Conservation (phyloP, 2,329 filamentous ascomycete genomes). For the Myotisia sp. region DNA sequence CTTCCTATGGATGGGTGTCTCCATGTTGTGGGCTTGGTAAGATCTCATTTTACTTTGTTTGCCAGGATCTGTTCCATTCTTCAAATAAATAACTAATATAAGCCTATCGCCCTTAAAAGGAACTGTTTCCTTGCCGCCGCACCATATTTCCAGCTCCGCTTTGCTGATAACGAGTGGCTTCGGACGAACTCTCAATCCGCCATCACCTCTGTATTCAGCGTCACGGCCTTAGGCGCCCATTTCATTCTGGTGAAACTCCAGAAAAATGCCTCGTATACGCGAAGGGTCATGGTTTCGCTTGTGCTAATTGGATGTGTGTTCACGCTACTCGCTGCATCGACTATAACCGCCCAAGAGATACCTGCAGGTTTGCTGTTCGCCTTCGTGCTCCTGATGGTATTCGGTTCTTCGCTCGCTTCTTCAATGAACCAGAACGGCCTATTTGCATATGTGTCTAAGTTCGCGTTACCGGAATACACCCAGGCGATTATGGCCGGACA, state of each 20-base stretch:
- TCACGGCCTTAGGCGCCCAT: conserved; percentile 66
- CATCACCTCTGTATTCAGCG: conserved; percentile 71
- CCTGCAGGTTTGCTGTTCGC: conserved; percentile 56
- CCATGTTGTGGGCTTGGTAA: conserved; percentile 97
- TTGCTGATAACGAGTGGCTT: conserved; percentile 56
- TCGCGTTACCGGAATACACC: conserved; percentile 75
- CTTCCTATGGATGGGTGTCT: conserved; percentile 71
- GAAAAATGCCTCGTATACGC: conserved; percentile 69
- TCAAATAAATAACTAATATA: not conserved
- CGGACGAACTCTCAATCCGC: conserved; percentile 74
- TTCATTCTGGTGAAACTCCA: conserved; percentile 68
- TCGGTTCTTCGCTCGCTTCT: conserved; percentile 61
- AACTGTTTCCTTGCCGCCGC: conserved; percentile 97
- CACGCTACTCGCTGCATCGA: conserved; percentile 64
- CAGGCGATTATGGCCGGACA: conserved; percentile 95
- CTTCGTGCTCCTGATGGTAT: conserved; percentile 72
- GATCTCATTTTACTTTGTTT: conserved; percentile 16
- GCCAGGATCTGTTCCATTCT: not conserved
- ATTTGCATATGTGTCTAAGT: conserved; percentile 79
- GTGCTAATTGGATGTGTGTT: conserved; percentile 66
- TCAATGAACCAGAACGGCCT: conserved; percentile 86
- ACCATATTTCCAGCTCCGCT: conserved; percentile 80
- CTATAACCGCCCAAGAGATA: conserved; percentile 49
- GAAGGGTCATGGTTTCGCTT: conserved; percentile 66
- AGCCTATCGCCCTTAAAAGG: conserved; percentile 37